Base-by-base conservation (phyloP, 176 grass and related monocot genomes). In the Luzula sylvatica region DNA sequence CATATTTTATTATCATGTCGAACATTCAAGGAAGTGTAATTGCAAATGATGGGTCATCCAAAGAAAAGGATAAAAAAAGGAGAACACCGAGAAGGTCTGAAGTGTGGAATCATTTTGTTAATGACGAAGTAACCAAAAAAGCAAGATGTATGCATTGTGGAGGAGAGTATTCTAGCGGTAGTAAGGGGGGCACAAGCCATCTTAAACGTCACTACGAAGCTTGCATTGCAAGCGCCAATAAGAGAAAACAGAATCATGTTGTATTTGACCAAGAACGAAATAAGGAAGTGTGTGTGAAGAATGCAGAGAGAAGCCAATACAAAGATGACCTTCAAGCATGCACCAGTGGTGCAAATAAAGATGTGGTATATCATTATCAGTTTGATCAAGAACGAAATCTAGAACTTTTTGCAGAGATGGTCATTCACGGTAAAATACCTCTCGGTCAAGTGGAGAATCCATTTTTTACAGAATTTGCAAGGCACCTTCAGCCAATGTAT, bases 391-490 rank as follows among this genome's bases (percentile, higher is more conserved):
- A 59, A 23, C 38, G 23, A 59, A 59, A 59, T 15, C 56, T 20
- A 41, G 20, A 43, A 25, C 11, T 59, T 14, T 59, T 59, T 59
- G 35, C 23, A 21, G 42, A 20, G 23, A 59, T 59, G 56, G 18
- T 42, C 11, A 59, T 59, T 13, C 20, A 42, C 42, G 41, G 15
- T 20, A 25, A 8, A 15, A 42, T 11, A 3, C 38, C 41, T 32
- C 23, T 42, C 18, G 9, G 15, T 23, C 32, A 43, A 41, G 56
- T 59, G 15, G 38, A 59, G 9, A 59, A 59, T 43, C 56, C 56
- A 41, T 22, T 59, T 15, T 24, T 59, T 12, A 8, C 20, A 42
- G 56, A 43, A 18, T 59, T 59, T 11, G 56, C 56, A 15, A 43
- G 7, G 0, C n/a, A 2, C 3, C 56, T 59, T n/a, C 38, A 59